phyloP scores from a whole-genome alignment of 495 filamentous ascomycete species.

The Terfezia boudieri region DNA sequence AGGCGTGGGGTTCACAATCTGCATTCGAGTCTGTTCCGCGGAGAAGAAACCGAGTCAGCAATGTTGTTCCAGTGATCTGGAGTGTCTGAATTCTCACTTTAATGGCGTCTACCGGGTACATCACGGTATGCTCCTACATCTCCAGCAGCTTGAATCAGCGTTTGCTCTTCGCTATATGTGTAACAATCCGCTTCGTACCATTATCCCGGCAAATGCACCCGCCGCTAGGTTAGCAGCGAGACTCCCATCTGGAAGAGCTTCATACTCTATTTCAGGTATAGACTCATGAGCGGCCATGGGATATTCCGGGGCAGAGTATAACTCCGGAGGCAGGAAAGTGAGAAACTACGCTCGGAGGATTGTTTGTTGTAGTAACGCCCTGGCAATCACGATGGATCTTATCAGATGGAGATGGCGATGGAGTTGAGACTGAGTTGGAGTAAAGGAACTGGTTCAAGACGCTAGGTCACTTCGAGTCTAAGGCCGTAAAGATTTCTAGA shows the following conservation, averaged over 20 bases:
- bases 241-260: constrained; percentile 45
- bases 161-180: neutral
- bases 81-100: constrained; percentile 42
- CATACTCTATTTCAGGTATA: constrained; percentile 30
- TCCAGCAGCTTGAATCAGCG: neutral
- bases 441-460: neutral
- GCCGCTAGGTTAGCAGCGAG: constrained; percentile 67
- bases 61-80: neutral
- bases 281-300: constrained; percentile 22
- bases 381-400: neutral
- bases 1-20: constrained; percentile 76
- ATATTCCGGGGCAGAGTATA: constrained; percentile 1
- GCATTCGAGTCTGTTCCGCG: constrained; percentile 65
- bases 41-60: neutral
- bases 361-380: neutral
- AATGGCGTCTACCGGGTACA: constrained; percentile 95
- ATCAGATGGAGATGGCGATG: neutral
- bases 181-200: constrained; percentile 34
- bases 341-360: neutral
- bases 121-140: constrained; percentile 60
- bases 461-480: too few species aligned
- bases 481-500: too few species aligned
- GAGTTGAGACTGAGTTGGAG: neutral
- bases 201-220: constrained; percentile 91
- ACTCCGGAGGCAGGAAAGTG: neutral